phyloP scores from a whole-genome alignment of 2,329 filamentous ascomycete species.

The Stagonosporopsis chrysanthemi region DNA sequence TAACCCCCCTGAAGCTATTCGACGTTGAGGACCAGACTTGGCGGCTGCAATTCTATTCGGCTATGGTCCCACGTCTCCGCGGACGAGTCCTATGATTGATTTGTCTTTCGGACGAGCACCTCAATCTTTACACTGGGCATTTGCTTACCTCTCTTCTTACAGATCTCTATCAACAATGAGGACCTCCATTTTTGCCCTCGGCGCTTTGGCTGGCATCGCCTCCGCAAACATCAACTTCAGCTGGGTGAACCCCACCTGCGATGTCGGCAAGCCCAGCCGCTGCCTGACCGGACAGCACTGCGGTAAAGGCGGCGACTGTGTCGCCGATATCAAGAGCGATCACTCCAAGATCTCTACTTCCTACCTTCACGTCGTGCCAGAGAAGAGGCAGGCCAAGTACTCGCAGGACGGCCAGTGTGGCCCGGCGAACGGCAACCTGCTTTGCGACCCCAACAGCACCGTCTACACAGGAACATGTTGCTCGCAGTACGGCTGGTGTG shows the following conservation, averaged over 20 bases:
- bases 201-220: conserved; percentile 46
- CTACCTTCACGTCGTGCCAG: conserved; percentile 30
- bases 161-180: conserved; percentile 37
- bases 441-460: conserved; percentile 55
- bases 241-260: conserved; percentile 56
- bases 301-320: conserved; percentile 46
- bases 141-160: conserved; percentile 24
- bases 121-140: conserved; percentile 1
- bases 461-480: conserved; percentile 57
- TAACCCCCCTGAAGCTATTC: background rate
- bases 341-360: conserved; percentile 39
- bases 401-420: conserved; percentile 53
- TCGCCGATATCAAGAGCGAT: conserved; percentile 31
- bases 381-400: conserved; percentile 45
- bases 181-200: conserved; percentile 38
- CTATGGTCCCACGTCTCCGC: background rate
- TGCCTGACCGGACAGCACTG: conserved; percentile 53
- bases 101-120: background rate
- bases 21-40: background rate
- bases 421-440: conserved; percentile 47
- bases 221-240: conserved; percentile 60
- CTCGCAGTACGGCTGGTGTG: conserved; percentile 55
- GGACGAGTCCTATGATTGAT: background rate
- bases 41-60: background rate
- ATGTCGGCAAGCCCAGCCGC: conserved; percentile 30